phyloP scores from a whole-genome alignment of 345 rosid species.

The Sonneratia alba region DNA sequence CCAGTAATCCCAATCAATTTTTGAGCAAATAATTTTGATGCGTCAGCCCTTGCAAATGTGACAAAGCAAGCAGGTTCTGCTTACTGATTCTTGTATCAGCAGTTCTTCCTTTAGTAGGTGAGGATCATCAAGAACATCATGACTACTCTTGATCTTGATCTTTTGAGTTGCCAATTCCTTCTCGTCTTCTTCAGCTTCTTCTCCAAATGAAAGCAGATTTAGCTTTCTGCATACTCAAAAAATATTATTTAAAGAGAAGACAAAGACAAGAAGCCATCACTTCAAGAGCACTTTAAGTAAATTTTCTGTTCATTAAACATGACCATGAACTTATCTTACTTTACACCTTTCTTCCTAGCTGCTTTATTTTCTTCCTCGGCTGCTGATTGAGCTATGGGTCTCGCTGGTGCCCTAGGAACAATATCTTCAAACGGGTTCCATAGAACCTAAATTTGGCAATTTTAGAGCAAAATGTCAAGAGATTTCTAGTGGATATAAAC shows the following conservation, averaged over 20 bases:
- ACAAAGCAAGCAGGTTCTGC: neutral
- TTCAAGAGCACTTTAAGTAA: neutral
- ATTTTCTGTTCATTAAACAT: neutral
- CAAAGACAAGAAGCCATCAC: neutral
- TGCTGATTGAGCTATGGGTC: conserved; percentile 21
- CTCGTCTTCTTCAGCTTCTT: conserved; percentile 97
- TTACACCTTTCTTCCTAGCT: conserved; percentile 55
- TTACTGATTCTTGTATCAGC: conserved; percentile 41
- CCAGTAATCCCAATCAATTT: neutral
- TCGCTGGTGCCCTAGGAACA: conserved; percentile 46
- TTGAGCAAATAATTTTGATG: neutral
- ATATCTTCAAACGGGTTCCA: conserved; percentile 98
- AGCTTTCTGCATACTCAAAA: conserved; percentile 46
- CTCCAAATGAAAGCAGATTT: conserved; percentile 91
- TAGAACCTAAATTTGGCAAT: conserved; percentile 41
- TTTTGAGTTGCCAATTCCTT: conserved; percentile 61
- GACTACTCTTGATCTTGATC: conserved; percentile 90
- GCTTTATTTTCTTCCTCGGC: conserved; percentile 45
- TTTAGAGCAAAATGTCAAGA: neutral
- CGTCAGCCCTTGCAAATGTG: neutral
- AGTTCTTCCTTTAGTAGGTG: conserved; percentile 63
- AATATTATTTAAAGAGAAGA: neutral
- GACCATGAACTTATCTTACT: conserved; percentile 35
- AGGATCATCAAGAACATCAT: conserved; percentile 91
- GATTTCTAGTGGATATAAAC: neutral